These are phyloP conservation scores for Paracamarosporium sp. DNA, from an alignment of 2,329 filamentous ascomycete species.

Conservation along the genomic window DNA sequence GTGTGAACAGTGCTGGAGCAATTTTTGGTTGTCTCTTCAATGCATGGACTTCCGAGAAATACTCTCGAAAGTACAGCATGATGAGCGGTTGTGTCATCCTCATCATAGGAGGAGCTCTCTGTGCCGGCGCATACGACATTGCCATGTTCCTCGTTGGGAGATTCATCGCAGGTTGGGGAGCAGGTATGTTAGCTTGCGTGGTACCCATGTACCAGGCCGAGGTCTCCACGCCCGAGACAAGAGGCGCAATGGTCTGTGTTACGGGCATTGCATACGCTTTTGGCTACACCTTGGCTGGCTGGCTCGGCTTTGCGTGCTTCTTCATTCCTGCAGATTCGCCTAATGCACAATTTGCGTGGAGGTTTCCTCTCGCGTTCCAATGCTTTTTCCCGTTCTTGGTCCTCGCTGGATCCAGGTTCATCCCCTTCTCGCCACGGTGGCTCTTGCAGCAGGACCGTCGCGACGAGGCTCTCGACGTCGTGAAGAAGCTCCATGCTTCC, in stretches of 20 bases:
- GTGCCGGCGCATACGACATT: conserved; percentile 44
- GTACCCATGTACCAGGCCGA: conserved; percentile 50
- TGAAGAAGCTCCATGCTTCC: conserved; percentile 53
- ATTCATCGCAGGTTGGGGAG: conserved; percentile 47
- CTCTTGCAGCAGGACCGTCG: conserved; percentile 50
- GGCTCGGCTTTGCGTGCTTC: conserved; percentile 52
- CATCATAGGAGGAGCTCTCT: conserved; percentile 50
- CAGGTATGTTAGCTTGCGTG: conserved; percentile 42
- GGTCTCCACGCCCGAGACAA: conserved; percentile 49
- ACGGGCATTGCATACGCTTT: conserved; percentile 52
- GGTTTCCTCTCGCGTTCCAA: conserved; percentile 55
- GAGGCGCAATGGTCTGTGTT: conserved; percentile 42
- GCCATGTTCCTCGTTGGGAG: conserved; percentile 51
- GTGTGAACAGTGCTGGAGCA: conserved; percentile 51
- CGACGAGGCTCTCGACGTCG: conserved; percentile 49
- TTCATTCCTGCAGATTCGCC: conserved; percentile 42
- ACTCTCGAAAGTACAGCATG: conserved; percentile 48
- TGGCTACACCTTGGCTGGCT: conserved; percentile 49
- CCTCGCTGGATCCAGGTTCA: conserved; percentile 45
- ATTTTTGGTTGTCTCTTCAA: conserved; percentile 48
- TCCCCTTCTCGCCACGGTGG: conserved; percentile 55
- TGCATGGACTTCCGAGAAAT: conserved; percentile 49
- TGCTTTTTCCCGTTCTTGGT: conserved; percentile 49
- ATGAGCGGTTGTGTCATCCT: conserved; percentile 45
- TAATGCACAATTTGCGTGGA: conserved; percentile 51